Base-by-base conservation (phyloP, 768 basidiomycete species). In the Pholiota microspora region DNA sequence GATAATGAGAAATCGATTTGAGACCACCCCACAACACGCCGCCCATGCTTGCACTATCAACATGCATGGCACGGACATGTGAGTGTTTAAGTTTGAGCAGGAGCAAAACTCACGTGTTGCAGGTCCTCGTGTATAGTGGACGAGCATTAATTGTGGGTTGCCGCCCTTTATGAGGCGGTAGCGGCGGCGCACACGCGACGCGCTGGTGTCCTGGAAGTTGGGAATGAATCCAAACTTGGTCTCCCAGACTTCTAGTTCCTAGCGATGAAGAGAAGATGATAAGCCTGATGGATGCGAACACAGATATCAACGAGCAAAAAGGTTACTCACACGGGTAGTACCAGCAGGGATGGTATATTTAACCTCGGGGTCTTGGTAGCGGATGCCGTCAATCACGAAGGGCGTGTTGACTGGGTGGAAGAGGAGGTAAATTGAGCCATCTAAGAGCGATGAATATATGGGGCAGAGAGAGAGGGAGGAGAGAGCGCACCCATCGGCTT, bases 221-320 rank as follows among this genome's bases (percentile, higher is more conserved):
- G 91, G 91, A n/a, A 89, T 68, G 66, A 90, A 94, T 1, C 92
- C 91, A 61, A 70, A 85, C 65, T 88, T 91, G 24, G 80, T 69
- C 67, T 94, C 91, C 52, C 74, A 66, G 1, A 92, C 77, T 71
- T 93, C 92, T 13, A 94, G 76, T 68, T 93, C 91, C 88, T 91
- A 53, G 35, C 42, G 44, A 52, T 29, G 13, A 15, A 21, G 12
- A 35, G 18, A n/a, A 49, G 27, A 35, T 9, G 38, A 40, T 34
- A 3, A 27, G 31, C 8, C n/a, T n/a, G n/a, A 21, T 10, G n/a
- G 6, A 49, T n/a, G 49, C 32, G 2, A 32, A 45, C 16, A 36
- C 35, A 35, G n/a, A 44, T 9, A 25, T 27, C 21, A 44, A 31
- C 12, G 45, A 16, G 36, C 29, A 27, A 35, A 29, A 49, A 53